Conservation (phyloP, 1,139 yeast species). For the Petasospora rhodanensis region DNA sequence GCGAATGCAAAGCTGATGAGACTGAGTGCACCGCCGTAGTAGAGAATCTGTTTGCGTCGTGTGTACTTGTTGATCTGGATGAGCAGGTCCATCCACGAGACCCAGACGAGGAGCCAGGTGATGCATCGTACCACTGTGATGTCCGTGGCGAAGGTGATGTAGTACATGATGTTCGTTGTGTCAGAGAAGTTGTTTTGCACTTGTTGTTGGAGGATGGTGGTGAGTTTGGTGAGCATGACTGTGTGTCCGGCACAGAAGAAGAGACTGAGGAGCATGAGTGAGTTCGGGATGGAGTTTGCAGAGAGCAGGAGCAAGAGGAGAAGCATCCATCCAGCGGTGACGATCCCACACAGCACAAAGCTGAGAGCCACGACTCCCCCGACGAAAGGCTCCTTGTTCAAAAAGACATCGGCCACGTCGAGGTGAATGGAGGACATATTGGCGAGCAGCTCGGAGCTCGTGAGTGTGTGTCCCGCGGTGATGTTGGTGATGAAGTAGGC, state of each 20-base stretch:
- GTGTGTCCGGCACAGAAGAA: slow-evolving; percentile 42
- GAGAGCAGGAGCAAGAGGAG: slow-evolving; percentile 42
- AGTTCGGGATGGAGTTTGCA: slow-evolving; percentile 46
- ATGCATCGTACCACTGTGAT: slow-evolving; percentile 33
- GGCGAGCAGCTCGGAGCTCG: slow-evolving; percentile 6
- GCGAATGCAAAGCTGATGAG: slow-evolving; percentile 9
- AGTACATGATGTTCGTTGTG: slow-evolving; percentile 32
- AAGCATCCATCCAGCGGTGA: slow-evolving; percentile 51
- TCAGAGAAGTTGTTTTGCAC: slow-evolving; percentile 38
- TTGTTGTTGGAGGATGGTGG: slow-evolving; percentile 33
- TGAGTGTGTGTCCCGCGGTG: slow-evolving; percentile 3
- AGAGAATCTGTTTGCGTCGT: slow-evolving; percentile 21
- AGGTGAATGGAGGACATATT: slow-evolving; percentile 7
- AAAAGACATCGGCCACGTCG: slow-evolving; percentile 2
- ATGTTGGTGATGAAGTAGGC: slow-evolving; percentile 22
- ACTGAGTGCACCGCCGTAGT: slow-evolving; percentile 10
- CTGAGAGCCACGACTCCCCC: slow-evolving; percentile 29
- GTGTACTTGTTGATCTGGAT: slow-evolving; percentile 21
- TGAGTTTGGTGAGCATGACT: slow-evolving; percentile 36
- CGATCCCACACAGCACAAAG: slow-evolving; percentile 29
- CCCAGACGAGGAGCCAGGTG: slow-evolving; percentile 34
- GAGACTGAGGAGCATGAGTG: slow-evolving; percentile 43
- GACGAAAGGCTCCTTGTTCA: slow-evolving; percentile 25
- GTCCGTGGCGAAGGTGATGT: slow-evolving; percentile 30
- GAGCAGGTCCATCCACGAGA: slow-evolving; percentile 37